Conservation (phyloP, 1,284 basidiomycete genomes). For the Kwoniella shivajii region DNA sequence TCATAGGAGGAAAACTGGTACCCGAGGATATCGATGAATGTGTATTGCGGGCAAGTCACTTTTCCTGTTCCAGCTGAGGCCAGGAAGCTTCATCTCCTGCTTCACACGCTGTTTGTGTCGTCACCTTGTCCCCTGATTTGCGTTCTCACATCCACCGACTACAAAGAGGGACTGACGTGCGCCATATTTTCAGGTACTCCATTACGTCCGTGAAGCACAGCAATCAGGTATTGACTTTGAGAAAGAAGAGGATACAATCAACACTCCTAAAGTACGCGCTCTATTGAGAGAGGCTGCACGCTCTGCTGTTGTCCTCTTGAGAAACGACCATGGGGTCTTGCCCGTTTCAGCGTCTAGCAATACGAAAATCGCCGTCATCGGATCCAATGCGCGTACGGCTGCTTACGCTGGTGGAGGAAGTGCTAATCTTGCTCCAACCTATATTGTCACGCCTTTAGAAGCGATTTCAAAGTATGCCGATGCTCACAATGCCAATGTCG, state of each 20-base stretch:
- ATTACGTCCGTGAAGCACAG: constrained; percentile 33
- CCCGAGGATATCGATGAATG: constrained; percentile 67
- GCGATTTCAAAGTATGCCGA: constrained; percentile 57
- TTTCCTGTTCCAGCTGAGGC: constrained; percentile 58
- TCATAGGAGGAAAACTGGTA: constrained; percentile 66
- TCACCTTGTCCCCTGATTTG: no score
- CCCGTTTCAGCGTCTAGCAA: constrained; percentile 53
- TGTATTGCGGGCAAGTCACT: constrained; percentile 59
- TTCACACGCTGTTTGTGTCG: no score
- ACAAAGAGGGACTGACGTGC: background rate
- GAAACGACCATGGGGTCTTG: constrained; percentile 28
- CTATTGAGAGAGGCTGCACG: constrained; percentile 64
- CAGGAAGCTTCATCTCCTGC: no score
- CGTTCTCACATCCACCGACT: background rate
- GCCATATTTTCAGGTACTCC: constrained; percentile 24
- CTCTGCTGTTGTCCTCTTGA: constrained; percentile 65
- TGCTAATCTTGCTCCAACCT: constrained; percentile 71
- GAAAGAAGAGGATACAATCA: constrained; percentile 26
- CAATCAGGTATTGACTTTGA: constrained; percentile 34
- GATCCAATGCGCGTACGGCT: constrained; percentile 70
- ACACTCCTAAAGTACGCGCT: constrained; percentile 38
- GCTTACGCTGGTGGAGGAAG: constrained; percentile 75
- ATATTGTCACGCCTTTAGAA: constrained; percentile 70
- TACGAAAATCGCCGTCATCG: constrained; percentile 69
- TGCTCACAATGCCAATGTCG: background rate